Conservation (phyloP, 2,329 filamentous ascomycete genomes). For the Sporothrix pallida region DNA sequence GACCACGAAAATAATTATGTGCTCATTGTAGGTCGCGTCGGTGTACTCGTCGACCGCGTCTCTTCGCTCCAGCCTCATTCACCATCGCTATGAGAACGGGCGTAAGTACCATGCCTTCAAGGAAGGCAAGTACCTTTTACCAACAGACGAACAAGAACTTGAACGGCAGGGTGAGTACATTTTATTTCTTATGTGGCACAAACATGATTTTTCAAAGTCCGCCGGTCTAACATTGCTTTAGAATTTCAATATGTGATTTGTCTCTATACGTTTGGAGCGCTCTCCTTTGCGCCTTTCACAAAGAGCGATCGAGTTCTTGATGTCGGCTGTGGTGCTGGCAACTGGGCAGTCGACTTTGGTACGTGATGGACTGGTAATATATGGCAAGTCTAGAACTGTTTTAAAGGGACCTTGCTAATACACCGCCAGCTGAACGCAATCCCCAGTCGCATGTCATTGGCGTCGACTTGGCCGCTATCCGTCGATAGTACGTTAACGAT, state of each 20-base stretch:
- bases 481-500: conserved; percentile 38
- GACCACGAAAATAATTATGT: background rate
- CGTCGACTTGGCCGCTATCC: conserved; percentile 41
- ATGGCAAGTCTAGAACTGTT: background rate
- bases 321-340: conserved; percentile 56
- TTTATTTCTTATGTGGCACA: background rate
- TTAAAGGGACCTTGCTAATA: background rate
- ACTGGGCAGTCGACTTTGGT: conserved; percentile 44
- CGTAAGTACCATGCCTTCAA: conserved; percentile 50
- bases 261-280: conserved; percentile 51
- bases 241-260: conserved; percentile 49
- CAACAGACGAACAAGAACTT: conserved; percentile 50
- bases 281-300: conserved; percentile 52
- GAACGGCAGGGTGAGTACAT: conserved; percentile 43
- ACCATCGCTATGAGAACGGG: conserved; percentile 46
- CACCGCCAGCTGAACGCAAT: conserved; percentile 39
- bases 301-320: conserved; percentile 53
- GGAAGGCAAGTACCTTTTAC: conserved; percentile 48
- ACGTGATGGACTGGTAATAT: conserved; percentile 12
- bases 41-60: conserved; percentile 45
- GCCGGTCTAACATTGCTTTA: conserved; percentile 23
- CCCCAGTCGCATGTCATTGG: conserved; percentile 42
- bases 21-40: conserved; percentile 40
- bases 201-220: no score
- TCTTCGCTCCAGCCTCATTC: conserved; percentile 43